phyloP scores from a whole-genome alignment of 768 basidiomycete species.

The Candolleomyces efflorescens region DNA sequence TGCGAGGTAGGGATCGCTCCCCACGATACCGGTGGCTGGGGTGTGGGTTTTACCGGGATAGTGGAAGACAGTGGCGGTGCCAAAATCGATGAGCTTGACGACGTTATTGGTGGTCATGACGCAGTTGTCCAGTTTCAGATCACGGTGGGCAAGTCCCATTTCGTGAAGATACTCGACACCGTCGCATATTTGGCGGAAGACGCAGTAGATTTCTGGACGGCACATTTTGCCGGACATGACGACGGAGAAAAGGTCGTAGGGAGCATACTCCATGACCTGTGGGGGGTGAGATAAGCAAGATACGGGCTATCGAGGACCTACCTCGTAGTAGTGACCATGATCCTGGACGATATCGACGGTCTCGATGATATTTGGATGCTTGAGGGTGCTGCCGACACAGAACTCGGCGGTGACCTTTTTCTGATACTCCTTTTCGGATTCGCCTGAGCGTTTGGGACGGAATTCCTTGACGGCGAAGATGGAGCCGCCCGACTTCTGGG shows the following conservation, averaged over 20 bases:
- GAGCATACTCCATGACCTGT: constrained; percentile 99
- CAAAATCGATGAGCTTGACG: constrained; percentile 99
- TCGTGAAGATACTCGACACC: constrained; percentile 98
- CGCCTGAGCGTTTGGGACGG: constrained; percentile 81
- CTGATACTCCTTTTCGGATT: constrained; percentile 96
- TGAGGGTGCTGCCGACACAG: constrained; percentile 91
- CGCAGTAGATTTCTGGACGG: constrained; percentile 97
- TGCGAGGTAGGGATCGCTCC: constrained; percentile 96
- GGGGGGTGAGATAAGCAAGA: constrained; percentile 11
- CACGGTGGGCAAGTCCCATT: constrained; percentile 96
- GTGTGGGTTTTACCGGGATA: constrained; percentile 87
- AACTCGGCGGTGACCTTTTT: constrained; percentile 99
- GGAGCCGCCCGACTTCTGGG: constrained; percentile 72
- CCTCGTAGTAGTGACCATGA: constrained; percentile 98
- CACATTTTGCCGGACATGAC: constrained; percentile 99
- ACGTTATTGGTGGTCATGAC: constrained; percentile 96
- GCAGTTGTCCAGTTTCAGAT: constrained; percentile 99
- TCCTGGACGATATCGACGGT: constrained; percentile 98
- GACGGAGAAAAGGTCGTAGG: constrained; percentile 96
- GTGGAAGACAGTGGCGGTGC: constrained; percentile 99
- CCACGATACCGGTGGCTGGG: constrained; percentile 87
- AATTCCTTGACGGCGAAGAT: constrained; percentile 99
- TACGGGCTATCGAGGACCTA: constrained; percentile 30
- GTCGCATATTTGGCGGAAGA: constrained; percentile 97
- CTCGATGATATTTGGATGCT: constrained; percentile 95